phyloP scores from a whole-genome alignment of 257 asterid genomes.

The Penstemon eatonii region DNA sequence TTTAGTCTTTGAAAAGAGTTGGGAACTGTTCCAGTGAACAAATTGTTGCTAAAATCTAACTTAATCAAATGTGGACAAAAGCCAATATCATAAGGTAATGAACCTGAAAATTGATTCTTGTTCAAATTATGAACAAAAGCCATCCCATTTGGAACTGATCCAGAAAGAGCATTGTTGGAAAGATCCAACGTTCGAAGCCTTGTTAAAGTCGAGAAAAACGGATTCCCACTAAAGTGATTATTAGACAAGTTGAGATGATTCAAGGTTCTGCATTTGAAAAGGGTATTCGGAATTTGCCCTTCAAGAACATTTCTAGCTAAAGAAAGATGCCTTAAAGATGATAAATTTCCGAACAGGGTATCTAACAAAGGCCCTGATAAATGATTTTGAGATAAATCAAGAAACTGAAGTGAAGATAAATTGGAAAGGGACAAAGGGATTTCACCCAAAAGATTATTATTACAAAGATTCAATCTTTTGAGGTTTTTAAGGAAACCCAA shows the following conservation, averaged over 20 bases:
- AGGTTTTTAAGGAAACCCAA: conserved; percentile 47
- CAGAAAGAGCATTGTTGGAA: conserved; percentile 62
- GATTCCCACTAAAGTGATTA: conserved; percentile 73
- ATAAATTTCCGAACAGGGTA: conserved; percentile 38
- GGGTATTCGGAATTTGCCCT: conserved; percentile 56
- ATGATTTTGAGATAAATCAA: conserved; percentile 66
- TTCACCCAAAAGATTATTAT: conserved; percentile 54
- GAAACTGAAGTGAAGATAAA: conserved; percentile 56
- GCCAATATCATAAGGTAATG: conserved; percentile 71
- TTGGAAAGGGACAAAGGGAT: conserved; percentile 48
- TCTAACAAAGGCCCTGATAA: conserved; percentile 65
- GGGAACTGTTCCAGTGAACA: conserved; percentile 53
- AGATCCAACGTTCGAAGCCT: conserved; percentile 80
- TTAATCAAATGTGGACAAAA: conserved; percentile 60
- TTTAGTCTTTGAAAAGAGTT: conserved; percentile 52
- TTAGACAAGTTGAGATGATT: conserved; percentile 68
- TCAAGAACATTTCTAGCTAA: conserved; percentile 56
- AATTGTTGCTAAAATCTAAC: conserved; percentile 58
- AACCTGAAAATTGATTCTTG: conserved; percentile 66
- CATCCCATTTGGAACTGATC: conserved; percentile 53
- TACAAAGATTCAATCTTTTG: conserved; percentile 62
- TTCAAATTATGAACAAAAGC: conserved; percentile 53
- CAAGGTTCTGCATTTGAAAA: conserved; percentile 45
- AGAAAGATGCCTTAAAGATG: conserved; percentile 57
- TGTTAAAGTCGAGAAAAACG: conserved; percentile 41